Percentiles rank a stretch among this genome's conserved stretches.
These are phyloP conservation scores for Hypoxylon trugodes DNA, from an alignment of 495 filamentous ascomycete species.

Conservation along the genomic window DNA sequence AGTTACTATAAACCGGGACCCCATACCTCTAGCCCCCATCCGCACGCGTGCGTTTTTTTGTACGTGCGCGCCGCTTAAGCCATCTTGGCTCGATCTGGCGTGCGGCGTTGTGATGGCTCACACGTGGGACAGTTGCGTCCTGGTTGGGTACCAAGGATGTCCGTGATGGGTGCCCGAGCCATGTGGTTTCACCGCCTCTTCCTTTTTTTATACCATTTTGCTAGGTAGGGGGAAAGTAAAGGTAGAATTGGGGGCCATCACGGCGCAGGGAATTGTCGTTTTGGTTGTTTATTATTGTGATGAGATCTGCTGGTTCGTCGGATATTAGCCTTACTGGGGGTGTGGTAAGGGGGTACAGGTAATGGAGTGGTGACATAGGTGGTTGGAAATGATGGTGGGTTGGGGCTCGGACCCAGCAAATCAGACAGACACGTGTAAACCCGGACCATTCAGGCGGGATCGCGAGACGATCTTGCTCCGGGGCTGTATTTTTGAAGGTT, in stretches of 20 bases:
- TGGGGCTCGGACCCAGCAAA: conserved; percentile 1
- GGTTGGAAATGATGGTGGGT: conserved; percentile 5
- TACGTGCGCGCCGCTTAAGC: too few species aligned
- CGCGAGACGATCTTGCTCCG: not conserved
- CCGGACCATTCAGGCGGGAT: conserved; percentile 26
- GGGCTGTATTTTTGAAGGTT: not conserved
- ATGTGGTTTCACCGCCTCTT: conserved; percentile 29
- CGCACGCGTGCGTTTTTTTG: not conserved
- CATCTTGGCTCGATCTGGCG: conserved; percentile 14
- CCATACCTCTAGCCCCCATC: not conserved
- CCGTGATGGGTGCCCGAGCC: conserved; percentile 17
- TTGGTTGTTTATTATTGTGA: not conserved
- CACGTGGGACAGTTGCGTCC: conserved; percentile 26
- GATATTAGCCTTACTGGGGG: not conserved
- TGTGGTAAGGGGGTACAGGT: not conserved
- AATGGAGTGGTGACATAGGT: not conserved
- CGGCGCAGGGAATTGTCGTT: not conserved
- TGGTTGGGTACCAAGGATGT: conserved; percentile 30
- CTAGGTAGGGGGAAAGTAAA: not conserved
- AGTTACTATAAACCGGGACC: too few species aligned
- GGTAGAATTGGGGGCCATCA: conserved; percentile 14
- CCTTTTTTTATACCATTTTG: not conserved
- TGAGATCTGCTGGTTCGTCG: conserved; percentile 12
- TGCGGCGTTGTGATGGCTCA: conserved; percentile 9
- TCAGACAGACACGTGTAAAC: conserved; percentile 14